phyloP scores from a whole-genome alignment of 805 yeast genomes.

The Wickerhamomyces chambardii region DNA sequence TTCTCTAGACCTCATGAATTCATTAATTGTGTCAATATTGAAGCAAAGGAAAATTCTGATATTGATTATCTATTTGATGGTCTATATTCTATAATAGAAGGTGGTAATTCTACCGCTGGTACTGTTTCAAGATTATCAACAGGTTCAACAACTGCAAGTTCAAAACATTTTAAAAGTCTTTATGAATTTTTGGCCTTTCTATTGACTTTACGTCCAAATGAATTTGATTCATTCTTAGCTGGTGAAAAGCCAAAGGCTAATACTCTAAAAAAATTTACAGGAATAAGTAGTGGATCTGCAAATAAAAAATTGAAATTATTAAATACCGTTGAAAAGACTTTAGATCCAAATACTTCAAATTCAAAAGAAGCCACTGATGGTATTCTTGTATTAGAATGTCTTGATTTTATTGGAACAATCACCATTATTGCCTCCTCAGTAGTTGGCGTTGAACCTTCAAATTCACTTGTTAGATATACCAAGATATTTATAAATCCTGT shows the following conservation, averaged over 20 bases:
- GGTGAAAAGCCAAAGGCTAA: constrained; percentile 9
- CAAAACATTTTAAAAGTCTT: constrained; percentile 18
- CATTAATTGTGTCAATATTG: constrained; percentile 15
- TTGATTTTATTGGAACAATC: constrained; percentile 22
- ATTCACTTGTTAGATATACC: constrained; percentile 21
- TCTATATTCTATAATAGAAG: constrained; percentile 19
- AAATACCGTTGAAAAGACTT: constrained; percentile 8
- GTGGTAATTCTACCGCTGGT: background rate
- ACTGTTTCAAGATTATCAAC: constrained; percentile 5
- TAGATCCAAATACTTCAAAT: constrained; percentile 5
- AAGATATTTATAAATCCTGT: constrained; percentile 8
- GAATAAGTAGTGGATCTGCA: constrained; percentile 6
- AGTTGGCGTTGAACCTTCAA: constrained; percentile 13
- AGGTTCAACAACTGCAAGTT: background rate
- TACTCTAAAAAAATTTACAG: constrained; percentile 14
- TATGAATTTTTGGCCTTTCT: constrained; percentile 24
- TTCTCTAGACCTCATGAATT: constrained; percentile 38
- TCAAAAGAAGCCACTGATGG: constrained; percentile 14
- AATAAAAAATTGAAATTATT: constrained; percentile 15
- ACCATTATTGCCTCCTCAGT: constrained; percentile 24
- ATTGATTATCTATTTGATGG: constrained; percentile 28
- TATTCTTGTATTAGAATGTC: constrained; percentile 13
- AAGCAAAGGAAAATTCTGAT: constrained; percentile 13
- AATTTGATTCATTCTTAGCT: constrained; percentile 17
- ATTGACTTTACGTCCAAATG: constrained; percentile 22